Base-by-base conservation (phyloP, 1,139 yeast genomes). In the Candida albicans region DNA sequence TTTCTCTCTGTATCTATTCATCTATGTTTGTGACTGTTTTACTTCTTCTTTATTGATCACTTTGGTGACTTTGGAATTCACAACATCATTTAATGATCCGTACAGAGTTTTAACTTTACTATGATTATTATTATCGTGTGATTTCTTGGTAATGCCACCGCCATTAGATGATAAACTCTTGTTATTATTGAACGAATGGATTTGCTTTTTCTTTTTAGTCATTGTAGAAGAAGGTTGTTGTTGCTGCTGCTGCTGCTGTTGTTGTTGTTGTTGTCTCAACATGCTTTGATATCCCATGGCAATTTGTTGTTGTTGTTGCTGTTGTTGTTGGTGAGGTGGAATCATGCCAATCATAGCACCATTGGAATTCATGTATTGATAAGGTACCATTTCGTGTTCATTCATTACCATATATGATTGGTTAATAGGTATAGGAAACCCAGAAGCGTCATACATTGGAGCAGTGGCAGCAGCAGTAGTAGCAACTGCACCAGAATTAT, bases 61-160 rank as follows among this genome's bases (percentile, higher is more conserved):
- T 28, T 41, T 44, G 1, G 49, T 46, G 18, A 30, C 42, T 30
- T 47, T 47, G 2, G 52, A 47, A 36, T 39, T 43, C 18, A 49
- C 48, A 13, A 49, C 49, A 24, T 49, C 52, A 38, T 35, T 45
- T 14, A 46, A 39, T 9, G 47, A 34, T n/a, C 37, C 39, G 30
- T 28, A 38, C 13, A 15, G 39, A n/a, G 22, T 25, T 12, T 35
- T 38, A 8, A 32, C 38, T 12, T 38, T 43, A 12, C 5, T 15
- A 18, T 29, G 28, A 9, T 33, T 25, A 13, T 15, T 22, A 9
- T 15, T 18, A 10, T 33, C 26, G 9, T 12, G 14, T 14, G 27
- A 15, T 14, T 38, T 42, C 22, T 42, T 42, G 25, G 37, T 30
- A 2, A 40, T 22, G 5, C 40, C 42, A 15, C 45, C 44, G 24